phyloP scores from a whole-genome alignment of 306 rosid species.

The Prunus padus region DNA sequence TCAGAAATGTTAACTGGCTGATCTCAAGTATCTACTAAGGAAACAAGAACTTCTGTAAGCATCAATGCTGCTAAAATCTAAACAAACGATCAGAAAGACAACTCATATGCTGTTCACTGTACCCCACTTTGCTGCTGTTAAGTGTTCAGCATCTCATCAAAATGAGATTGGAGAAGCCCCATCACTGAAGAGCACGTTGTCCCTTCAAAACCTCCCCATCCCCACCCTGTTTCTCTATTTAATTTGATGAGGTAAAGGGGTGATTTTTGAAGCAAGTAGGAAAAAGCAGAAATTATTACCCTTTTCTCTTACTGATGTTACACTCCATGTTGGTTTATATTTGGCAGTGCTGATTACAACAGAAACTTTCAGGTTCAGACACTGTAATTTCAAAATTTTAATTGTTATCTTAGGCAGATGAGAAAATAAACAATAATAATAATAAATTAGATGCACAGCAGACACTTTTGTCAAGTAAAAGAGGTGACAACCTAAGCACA shows the following conservation, averaged over 20 bases:
- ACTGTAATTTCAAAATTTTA: neutral
- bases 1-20: conserved; percentile 31
- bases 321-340: conserved; percentile 10
- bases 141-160: conserved; percentile 33
- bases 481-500: conserved; percentile 17
- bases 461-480: conserved; percentile 10
- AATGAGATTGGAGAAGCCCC: conserved; percentile 26
- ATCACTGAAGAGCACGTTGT: conserved; percentile 27
- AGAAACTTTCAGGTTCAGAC: neutral
- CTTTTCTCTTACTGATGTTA: conserved; percentile 7
- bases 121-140: conserved; percentile 35
- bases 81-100: conserved; percentile 30
- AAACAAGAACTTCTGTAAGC: conserved; percentile 22
- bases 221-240: neutral
- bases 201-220: conserved; percentile 13
- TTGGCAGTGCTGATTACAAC: conserved; percentile 22
- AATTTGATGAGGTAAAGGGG: neutral
- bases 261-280: conserved; percentile 2
- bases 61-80: conserved; percentile 24
- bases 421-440: neutral
- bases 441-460: neutral
- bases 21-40: conserved; percentile 36
- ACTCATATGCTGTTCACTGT: conserved; percentile 22
- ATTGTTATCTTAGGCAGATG: neutral
- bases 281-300: neutral